Conservation (phyloP, 768 basidiomycete species). For the Holtermanniella nyarrowii region DNA sequence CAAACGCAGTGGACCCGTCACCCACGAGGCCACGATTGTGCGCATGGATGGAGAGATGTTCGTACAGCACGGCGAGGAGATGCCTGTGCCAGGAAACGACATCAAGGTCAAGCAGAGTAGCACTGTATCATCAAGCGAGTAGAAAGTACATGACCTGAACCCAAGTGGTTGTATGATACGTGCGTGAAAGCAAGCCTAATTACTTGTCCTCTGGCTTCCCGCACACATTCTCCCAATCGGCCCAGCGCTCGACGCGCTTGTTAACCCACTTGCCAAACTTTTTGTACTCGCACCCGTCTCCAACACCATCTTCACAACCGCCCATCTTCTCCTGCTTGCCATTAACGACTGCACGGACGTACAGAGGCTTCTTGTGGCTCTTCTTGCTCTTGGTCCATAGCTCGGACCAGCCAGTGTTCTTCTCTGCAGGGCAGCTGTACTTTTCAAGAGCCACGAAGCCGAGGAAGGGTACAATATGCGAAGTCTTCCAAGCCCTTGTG, state of each 20-base stretch:
- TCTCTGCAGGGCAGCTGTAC: conserved; percentile 19
- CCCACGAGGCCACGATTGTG: no score
- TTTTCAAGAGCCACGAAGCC: conserved; percentile 43
- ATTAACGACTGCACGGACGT: conserved; percentile 42
- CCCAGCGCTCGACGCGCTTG: conserved; percentile 23
- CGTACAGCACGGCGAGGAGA: background rate
- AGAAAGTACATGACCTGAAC: no score
- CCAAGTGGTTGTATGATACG: no score
- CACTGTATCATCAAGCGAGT: background rate
- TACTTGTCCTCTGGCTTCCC: no score
- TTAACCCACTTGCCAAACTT: conserved; percentile 30
- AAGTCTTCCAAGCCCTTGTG: conserved; percentile 41
- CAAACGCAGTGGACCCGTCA: conserved; percentile 1
- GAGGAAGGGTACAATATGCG: conserved; percentile 42
- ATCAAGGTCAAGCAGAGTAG: background rate
- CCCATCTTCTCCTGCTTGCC: conserved; percentile 38
- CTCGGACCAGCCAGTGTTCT: no score
- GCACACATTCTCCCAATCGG: conserved; percentile 32
- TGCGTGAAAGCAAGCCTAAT: no score
- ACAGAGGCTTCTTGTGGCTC: conserved; percentile 20
- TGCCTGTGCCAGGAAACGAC: background rate
- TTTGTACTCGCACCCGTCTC: conserved; percentile 34
- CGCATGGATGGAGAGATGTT: no score
- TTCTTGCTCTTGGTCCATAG: background rate
- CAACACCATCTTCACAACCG: conserved; percentile 39